Conservation (phyloP, 2,329 filamentous ascomycete genomes). For the Diaporthe helianthi region DNA sequence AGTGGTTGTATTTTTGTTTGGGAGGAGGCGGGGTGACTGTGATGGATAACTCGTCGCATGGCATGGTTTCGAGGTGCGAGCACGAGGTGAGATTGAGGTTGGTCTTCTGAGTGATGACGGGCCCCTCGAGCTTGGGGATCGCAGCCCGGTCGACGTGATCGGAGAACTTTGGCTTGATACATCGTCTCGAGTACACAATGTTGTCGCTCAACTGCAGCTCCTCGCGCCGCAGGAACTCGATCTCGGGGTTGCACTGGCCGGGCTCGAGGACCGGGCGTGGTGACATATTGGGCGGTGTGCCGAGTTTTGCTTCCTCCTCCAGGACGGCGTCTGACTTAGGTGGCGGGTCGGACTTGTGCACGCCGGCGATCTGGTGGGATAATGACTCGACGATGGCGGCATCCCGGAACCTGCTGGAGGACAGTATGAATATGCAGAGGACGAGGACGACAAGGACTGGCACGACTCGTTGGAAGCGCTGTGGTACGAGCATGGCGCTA, state of each 20-base stretch:
- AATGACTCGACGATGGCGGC: slow-evolving; percentile 28
- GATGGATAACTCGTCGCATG: slow-evolving; percentile 54
- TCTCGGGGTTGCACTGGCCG: slow-evolving; percentile 36
- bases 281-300: slow-evolving; percentile 22
- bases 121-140: slow-evolving; percentile 47
- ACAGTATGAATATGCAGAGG: slow-evolving; percentile 33
- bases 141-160: slow-evolving; percentile 45
- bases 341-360: background rate
- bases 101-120: slow-evolving; percentile 46
- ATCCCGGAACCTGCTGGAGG: slow-evolving; percentile 31
- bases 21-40: slow-evolving; percentile 55
- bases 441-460: slow-evolving; percentile 31
- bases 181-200: slow-evolving; percentile 53
- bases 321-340: slow-evolving; percentile 29
- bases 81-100: slow-evolving; percentile 42
- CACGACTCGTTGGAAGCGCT: slow-evolving; percentile 35
- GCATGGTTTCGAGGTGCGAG: slow-evolving; percentile 36
- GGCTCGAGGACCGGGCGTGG: slow-evolving; percentile 32
- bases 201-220: slow-evolving; percentile 48
- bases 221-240: slow-evolving; percentile 40
- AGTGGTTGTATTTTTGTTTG: slow-evolving; percentile 52
- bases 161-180: slow-evolving; percentile 49
- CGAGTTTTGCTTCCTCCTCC: slow-evolving; percentile 32
- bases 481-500: slow-evolving; percentile 35
- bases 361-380: slow-evolving; percentile 26